phyloP scores from a whole-genome alignment of 768 basidiomycete genomes.

The Termitomyces bulborhizus region DNA sequence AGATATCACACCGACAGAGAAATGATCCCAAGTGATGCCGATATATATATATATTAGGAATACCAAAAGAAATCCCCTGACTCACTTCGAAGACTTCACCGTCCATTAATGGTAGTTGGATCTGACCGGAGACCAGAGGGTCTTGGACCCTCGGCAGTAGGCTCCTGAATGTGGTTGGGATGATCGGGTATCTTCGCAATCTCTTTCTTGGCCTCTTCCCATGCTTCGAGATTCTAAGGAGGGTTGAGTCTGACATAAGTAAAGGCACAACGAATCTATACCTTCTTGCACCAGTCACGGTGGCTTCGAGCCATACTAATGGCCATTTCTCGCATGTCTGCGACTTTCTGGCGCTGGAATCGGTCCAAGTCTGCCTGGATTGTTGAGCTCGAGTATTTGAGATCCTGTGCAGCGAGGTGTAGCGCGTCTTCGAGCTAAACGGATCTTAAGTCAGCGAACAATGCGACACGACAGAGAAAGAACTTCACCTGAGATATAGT shows the following conservation, averaged over 20 bases:
- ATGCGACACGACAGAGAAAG: background rate
- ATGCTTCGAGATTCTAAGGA: constrained; percentile 88
- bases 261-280: constrained; percentile 21
- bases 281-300: constrained; percentile 96
- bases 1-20: background rate
- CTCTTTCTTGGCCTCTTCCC: constrained; percentile 94
- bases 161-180: constrained; percentile 59
- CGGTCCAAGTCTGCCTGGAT: constrained; percentile 97
- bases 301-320: constrained; percentile 88
- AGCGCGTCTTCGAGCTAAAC: constrained; percentile 88
- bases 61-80: background rate
- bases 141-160: constrained; percentile 24
- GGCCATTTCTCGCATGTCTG: constrained; percentile 90
- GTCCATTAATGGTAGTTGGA: constrained; percentile 65
- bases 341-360: constrained; percentile 98
- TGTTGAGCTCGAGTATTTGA: constrained; percentile 93
- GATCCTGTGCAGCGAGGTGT: constrained; percentile 86
- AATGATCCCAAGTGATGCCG: constrained; percentile 7
- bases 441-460: constrained; percentile 2
- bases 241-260: background rate
- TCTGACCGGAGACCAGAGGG: constrained; percentile 48
- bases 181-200: constrained; percentile 88
- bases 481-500: constrained; percentile 81
- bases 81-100: constrained; percentile 18
- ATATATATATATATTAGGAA: constrained; percentile 7